Base-by-base conservation (phyloP, 2,329 filamentous ascomycete genomes). In the Ophiostoma sp. region DNA sequence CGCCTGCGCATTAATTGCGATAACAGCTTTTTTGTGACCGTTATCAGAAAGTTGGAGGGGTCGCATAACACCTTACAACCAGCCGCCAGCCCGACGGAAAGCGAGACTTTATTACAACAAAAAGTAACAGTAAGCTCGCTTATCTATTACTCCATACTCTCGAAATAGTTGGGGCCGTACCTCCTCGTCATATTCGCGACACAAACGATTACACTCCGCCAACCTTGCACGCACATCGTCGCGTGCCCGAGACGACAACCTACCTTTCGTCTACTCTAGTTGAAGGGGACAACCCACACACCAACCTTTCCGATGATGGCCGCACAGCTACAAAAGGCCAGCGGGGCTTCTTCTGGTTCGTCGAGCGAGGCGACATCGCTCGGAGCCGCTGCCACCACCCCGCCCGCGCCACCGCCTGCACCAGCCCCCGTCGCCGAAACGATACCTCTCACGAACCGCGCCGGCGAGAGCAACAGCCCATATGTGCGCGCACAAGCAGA, bases 401-500 rank as follows among this genome's bases (percentile, higher is more conserved):
- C 68, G 50, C 36, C 69, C 4, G 70, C 66, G 19, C 42, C 66
- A 15, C 42, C 48, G 17, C 45, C 70, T 1, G 36, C 71, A 11
- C 28, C 50, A n/a, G 45, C 71, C 8, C 57, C 64, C 28, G 45
- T 70, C 19, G 68, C 76, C 17, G 31, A 50, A 5, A 66, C 73
- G 22, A 52, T 76, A 25, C 79, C 80, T 6, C 76, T 85, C 25
- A 78, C 74, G 69, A 85, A 83, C 75, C 82, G 82, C 31, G 82
- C 81, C 8, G 76, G 75, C 66, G 78, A 82, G 70, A 84, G 83
- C 79, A 79, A 77, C 75, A 90, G 86, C 75, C 86, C 87, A 0
- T 90, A 87, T 76, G 89, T 95, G 59, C 89, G 90, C 73, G 89
- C 87, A 68, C 94, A 97, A 80, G 89, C 90, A 80, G 85, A 92